Base-by-base conservation (phyloP, 1,139 yeast genomes). In the Taphrina wiesneri region DNA sequence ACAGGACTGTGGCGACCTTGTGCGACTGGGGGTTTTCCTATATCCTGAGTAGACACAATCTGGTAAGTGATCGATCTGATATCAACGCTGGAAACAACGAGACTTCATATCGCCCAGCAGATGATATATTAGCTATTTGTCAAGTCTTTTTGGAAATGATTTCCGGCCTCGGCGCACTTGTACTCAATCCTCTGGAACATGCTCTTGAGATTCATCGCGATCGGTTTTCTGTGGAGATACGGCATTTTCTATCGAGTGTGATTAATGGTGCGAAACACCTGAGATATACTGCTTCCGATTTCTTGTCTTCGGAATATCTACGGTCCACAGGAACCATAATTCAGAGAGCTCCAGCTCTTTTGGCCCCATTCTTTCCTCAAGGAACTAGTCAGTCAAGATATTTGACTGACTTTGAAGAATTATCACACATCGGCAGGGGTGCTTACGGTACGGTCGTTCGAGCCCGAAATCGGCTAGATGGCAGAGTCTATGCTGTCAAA, bases 371-470 rank as follows among this genome's bases (percentile, higher is more conserved):
- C 2, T 11, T 45, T 17, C 26, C 51, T 6, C 30, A 9, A 25
- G 26, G 25, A 15, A 17, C 52, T 5, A 4, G 30, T 3, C 76
- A 77, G 62, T 87, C 92, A 0, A 79, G 93, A 67, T 87, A 87
- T 74, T 84, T 83, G 0, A 84, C 85, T 67, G 99, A 95, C 74
- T 95, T 95, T 75, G 99, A 93, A 75, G 99, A 93, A 74, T 88
- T 91, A 54, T 95, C 95, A 0, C 83, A 86, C 26, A 77, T 95
- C n/a, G 99, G 99, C 1, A 85, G 87, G 72, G 99, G 99, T 39
- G 99, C 96, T 0, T 95, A 88, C 78, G 99, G 99, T 7, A 97
- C 92, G 74, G 99, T 95, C 13, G 97, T 93, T 19, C 56, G 92
- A 73, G 99, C 95, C 0, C 81, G 99, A 69, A 92, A 91, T 75